Base-by-base conservation (phyloP, 768 basidiomycete genomes). In the Naganishia vishniacii region DNA sequence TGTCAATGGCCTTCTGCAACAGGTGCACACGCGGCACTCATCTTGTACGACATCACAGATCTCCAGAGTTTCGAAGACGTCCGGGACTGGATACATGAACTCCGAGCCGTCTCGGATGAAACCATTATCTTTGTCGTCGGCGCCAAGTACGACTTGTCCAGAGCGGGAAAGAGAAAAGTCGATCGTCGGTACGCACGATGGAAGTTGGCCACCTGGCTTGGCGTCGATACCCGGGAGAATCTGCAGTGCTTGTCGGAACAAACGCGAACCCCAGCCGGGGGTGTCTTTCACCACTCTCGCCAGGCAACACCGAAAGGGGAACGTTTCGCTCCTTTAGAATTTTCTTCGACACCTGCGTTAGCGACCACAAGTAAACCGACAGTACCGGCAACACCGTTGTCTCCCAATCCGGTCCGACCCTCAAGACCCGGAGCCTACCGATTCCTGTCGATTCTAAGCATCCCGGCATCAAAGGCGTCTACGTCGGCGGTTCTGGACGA, bases 31-130 rank as follows among this genome's bases (percentile, higher is more conserved):
- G 92, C 91, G 69, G 92, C 92, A 40, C 83, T 97, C 67, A 82
- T 95, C 70, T 82, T 94, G 75, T 97, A 97, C 80, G 92, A 97
- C 82, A 90, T 94, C 70, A 93, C 93, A 73, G 90, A 89, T 79
- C 83, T 83, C 65, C 81, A 86, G 62, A 88, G 88, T 28, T 91
- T 97, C 80, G 85, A 90, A 67, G 92, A 93, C 76, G 84, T 95
- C 71, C 84, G 86, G 69, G 88, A 88, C 68, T 97, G 92, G 92
- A 82, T 81, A 18, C 87, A 89, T 81, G 77, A 78, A 62, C 69
- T 78, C 11, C 70, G 69, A 13, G 69, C 70, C 48, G 72, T 75
- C 62, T 51, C 70, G 9, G 61, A 68, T 51, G 90, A 93, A 72
- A 83, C 92, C 64, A 86, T 94, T 75, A 91, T 95, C 72, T 91